phyloP scores from a whole-genome alignment of 2,329 filamentous ascomycete genomes.

The Magnaporthiopsis rhizophila region DNA sequence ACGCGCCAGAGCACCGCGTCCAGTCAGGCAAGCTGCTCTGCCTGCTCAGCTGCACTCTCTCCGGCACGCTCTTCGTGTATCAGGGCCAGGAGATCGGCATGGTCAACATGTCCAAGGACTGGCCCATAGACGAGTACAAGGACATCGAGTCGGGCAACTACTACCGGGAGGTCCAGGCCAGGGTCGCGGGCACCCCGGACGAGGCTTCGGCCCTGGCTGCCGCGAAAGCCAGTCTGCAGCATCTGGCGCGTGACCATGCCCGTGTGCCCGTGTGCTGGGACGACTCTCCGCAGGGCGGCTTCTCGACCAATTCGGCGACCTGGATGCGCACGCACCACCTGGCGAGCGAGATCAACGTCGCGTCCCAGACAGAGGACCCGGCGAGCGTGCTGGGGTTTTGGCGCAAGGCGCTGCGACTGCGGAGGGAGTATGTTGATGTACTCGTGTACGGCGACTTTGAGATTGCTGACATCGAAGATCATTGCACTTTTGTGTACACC shows the following conservation, averaged over 20 bases:
- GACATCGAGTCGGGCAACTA: conserved; percentile 43
- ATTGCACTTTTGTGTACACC: conserved; percentile 35
- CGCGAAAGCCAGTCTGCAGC: conserved; percentile 44
- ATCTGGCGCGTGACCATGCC: conserved; percentile 56
- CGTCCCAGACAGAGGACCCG: conserved; percentile 32
- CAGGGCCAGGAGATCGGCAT: conserved; percentile 56
- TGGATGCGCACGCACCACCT: conserved; percentile 59
- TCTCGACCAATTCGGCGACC: conserved; percentile 40
- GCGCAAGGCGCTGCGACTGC: conserved; percentile 43
- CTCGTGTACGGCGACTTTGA: conserved; percentile 56
- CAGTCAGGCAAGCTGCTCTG: conserved; percentile 45
- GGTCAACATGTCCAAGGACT: conserved; percentile 41
- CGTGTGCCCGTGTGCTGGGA: conserved; percentile 64
- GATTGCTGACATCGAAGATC: conserved; percentile 37
- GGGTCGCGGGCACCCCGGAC: conserved; percentile 11
- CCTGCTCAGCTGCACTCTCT: conserved; percentile 36
- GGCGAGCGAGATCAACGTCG: conserved; percentile 47
- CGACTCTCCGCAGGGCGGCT: conserved; percentile 43
- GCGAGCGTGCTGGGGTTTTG: conserved; percentile 53
- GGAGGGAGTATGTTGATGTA: conserved; percentile 47
- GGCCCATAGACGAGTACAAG: conserved; percentile 39
- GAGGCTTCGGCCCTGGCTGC: conserved; percentile 32
- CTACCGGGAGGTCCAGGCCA: conserved; percentile 21
- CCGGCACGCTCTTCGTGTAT: conserved; percentile 50
- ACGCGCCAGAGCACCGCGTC: conserved; percentile 31